Evolutionary conservation across 495 filamentous ascomycete species (phyloP), one percentile per base, ranked within the genome.

Genomic region (Penicillium bialowiezense): DNA sequence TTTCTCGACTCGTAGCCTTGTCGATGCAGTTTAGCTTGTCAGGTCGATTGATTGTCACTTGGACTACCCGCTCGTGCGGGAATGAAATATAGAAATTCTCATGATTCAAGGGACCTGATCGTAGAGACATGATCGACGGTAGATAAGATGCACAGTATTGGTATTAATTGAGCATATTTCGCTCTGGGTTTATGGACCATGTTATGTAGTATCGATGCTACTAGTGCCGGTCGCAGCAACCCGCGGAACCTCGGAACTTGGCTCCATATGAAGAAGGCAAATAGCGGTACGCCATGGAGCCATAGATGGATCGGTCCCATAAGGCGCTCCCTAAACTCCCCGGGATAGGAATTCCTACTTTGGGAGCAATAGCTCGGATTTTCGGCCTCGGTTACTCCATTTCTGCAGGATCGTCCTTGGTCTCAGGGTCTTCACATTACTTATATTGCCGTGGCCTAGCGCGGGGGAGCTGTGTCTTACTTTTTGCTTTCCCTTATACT

Each of bases 1-100:
- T 73, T 42, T 80, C 74, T 7, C 53, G 60, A 50, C 80, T 76
- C 5, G 70, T 74, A 6, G 70, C 60, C 13, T 63, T 63, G 43
- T 73, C 37, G 72, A 79, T 68, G 59, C 70, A 58, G 64, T 79
- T 65, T 63, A 80, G 61, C 60, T 68, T 65, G n/a, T 72, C 56
- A 2, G 71, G 73, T 40, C 75, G 52, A 44, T 70, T 70, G 17
- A 78, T 59, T 1, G 71, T 76, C 51, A 76, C 60, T 41, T 69
- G 66, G 23, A 77, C 50, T 46, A 72, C 58, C 7, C 67, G 67
- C 17, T 69, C 65, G 21, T 64, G 51, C 7, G 74, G 75, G 38
- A 75, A 75, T 1, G 72, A 65, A 43, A 76, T 62, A 49, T 48
- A 50, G 40, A 58, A 73, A 48, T 60, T 59, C 28, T 42, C 51